A percentile compares a stretch with the other conserved stretches of the same genome.
Evolutionary conservation across 306 rosid genomes (phyloP).

Genomic region (Quercus engelmannii): DNA sequence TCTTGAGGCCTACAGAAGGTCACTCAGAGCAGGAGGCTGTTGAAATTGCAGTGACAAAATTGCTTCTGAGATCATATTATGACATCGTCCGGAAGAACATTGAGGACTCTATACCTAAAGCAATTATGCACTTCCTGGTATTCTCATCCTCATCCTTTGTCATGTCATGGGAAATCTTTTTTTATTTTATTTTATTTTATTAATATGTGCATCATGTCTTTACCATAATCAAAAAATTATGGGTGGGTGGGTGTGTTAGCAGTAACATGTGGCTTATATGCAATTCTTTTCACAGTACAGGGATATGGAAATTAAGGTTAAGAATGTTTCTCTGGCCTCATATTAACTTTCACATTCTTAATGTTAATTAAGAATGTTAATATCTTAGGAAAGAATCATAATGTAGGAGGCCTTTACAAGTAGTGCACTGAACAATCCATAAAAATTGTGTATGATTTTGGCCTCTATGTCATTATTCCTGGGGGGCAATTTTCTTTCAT

Average conservation of each 20-base stretch:
- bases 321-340: neutral
- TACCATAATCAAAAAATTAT: neutral
- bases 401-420: too few relatives aligned
- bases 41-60: conserved; percentile 78
- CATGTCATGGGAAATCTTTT: neutral
- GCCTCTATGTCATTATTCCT: conserved; percentile 5
- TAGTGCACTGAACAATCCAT: neutral
- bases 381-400: neutral
- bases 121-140: conserved; percentile 99
- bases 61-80: conserved; percentile 84
- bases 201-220: neutral
- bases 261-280: neutral
- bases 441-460: conserved; percentile 1
- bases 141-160: conserved; percentile 16
- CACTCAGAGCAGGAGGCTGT: conserved; percentile 75
- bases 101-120: conserved; percentile 87
- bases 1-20: conserved; percentile 84
- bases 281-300: neutral
- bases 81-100: conserved; percentile 91
- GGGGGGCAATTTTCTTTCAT: conserved; percentile 3
- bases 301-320: neutral
- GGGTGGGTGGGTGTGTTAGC: neutral
- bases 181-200: neutral
- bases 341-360: neutral
- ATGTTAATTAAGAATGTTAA: neutral